Conservation (phyloP, 139 green algal genomes). For the Nannochloris sp. region DNA sequence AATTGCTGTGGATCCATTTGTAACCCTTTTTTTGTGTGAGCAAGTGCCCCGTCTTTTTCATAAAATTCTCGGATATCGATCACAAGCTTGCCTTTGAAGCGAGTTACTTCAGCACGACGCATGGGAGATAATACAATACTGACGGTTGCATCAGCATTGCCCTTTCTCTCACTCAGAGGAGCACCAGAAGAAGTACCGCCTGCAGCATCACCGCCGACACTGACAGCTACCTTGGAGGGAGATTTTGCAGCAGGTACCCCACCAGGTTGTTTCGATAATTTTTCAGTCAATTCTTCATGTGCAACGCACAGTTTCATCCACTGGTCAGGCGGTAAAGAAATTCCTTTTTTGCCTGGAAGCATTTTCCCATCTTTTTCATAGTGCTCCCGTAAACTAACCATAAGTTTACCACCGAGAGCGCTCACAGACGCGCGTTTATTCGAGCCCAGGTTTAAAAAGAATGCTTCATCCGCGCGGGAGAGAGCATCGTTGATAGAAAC, state of each 20-base stretch:
- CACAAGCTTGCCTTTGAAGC: constrained; percentile 16
- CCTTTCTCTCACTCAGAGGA: too few species aligned
- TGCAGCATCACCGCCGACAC: neutral
- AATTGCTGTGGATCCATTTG: neutral
- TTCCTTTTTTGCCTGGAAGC: constrained; percentile 52
- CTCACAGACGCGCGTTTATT: constrained; percentile 31
- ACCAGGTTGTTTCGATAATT: neutral
- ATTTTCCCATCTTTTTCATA: constrained; percentile 44
- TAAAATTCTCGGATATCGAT: constrained; percentile 49
- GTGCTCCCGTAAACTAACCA: constrained; percentile 39
- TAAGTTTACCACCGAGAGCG: constrained; percentile 37
- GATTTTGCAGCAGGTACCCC: neutral
- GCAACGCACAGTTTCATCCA: neutral
- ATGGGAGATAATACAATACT: neutral
- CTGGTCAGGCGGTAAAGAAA: constrained; percentile 47
- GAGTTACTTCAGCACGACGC: neutral
- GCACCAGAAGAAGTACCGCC: too few species aligned
- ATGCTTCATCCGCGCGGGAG: neutral
- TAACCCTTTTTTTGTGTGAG: constrained; percentile 32
- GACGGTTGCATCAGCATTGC: neutral
- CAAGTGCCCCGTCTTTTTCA: constrained; percentile 31
- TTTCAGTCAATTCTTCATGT: neutral
- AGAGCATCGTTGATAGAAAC: neutral
- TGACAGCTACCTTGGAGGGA: neutral
- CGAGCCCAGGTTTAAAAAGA: constrained; percentile 22